Base-by-base conservation (phyloP, 2,329 filamentous ascomycete genomes). In the Septoria petroselini region DNA sequence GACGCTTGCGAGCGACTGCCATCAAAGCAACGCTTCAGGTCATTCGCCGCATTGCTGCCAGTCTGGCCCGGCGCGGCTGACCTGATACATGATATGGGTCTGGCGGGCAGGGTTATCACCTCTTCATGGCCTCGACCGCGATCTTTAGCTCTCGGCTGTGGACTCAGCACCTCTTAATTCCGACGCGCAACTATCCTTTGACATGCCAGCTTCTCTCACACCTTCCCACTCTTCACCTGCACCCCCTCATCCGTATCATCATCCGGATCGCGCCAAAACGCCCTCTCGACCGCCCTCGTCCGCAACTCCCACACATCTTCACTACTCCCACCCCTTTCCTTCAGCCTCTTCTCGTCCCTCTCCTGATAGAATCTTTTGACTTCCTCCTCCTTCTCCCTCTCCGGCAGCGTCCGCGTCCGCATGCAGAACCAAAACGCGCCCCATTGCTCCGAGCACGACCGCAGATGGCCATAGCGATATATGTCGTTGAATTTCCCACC, bases 371-470 rank as follows among this genome's bases (percentile, higher is more conserved):
- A 81, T 40, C 82, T 81, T 53, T 76, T 75, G 48, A 94, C 78
- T 60, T 72, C 65, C 56, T 71, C 78, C 52, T 79, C 82, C 62
- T 82, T 81, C 58, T 82, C 73, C 35, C 76, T 71, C 18, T 80
- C 78, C 0, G 76, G 69, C 63, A 82, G 82, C 1, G 78, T 77
- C 62, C 85, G 83, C 30, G 83, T 84, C 57, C 88, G 84, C 91
- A 97, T 96, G 76, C 93, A 98, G 73, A 96, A 91, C 87, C 91
- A 95, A 71, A 95, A 97, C 70, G 95, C 88, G 54, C 85, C 80
- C 90, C 91, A 96, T 56, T 90, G 84, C 59, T 94, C 86, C 54
- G 77, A 81, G 76, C 93, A 98, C 3, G 80, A 78, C 37, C 85
- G 81, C 63, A 95, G 74, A 34, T 76, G 73, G 54, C 93, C 93